Percentiles rank a stretch among this genome's conserved stretches.
Conservation (phyloP, 2,329 filamentous ascomycete species). For the Exophiala sp. region DNA sequence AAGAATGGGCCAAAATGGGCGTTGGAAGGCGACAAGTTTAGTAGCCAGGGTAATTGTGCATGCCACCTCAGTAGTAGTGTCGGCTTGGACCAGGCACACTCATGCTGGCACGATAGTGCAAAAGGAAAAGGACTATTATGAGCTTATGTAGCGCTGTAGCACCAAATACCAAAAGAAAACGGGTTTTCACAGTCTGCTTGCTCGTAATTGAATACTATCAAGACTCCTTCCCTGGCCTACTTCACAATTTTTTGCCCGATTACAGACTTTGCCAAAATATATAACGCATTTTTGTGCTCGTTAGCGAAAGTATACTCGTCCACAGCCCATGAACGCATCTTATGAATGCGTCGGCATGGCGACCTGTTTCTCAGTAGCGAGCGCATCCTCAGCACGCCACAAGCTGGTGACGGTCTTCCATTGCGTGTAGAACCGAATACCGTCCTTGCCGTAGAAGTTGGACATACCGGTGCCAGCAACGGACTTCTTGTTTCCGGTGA, state of each 20-base stretch:
- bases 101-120: neutral
- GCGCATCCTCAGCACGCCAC: slow-evolving; percentile 82
- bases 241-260: too few species aligned
- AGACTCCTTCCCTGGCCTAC: too few species aligned
- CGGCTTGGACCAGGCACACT: neutral
- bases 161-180: neutral
- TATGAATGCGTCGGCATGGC: slow-evolving; percentile 72
- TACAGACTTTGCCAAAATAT: too few species aligned
- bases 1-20: too few species aligned
- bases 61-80: neutral
- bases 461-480: slow-evolving; percentile 86
- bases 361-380: slow-evolving; percentile 78
- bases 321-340: neutral
- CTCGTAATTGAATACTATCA: too few species aligned
- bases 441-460: slow-evolving; percentile 93
- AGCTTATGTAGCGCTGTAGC: slow-evolving; percentile 9
- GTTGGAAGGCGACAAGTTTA: too few species aligned
- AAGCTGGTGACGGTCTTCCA: slow-evolving; percentile 94
- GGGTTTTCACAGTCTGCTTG: too few species aligned
- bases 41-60: neutral
- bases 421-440: slow-evolving; percentile 93
- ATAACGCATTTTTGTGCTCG: neutral
- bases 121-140: neutral
- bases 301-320: neutral
- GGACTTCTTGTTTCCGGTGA: slow-evolving; percentile 77